Conservation (phyloP, 2,329 filamentous ascomycete genomes). For the Samsoniella hepiali region DNA sequence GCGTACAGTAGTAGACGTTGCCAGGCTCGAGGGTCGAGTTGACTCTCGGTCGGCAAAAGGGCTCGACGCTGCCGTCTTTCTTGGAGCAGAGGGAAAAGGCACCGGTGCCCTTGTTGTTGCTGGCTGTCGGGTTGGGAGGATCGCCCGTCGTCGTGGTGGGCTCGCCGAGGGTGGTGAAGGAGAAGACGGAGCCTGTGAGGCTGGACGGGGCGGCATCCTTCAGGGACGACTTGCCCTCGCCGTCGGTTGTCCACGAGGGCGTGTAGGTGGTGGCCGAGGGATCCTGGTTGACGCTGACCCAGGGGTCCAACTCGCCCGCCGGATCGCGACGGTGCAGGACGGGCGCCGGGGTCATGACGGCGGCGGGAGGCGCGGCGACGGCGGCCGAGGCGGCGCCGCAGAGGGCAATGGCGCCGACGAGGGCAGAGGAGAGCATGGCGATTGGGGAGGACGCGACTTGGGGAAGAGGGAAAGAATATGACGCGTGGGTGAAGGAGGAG, state of each 20-base stretch:
- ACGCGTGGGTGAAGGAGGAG: not conserved
- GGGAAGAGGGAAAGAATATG: not conserved
- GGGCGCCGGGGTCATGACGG: slow-evolving; percentile 9
- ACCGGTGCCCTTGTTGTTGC: slow-evolving; percentile 40
- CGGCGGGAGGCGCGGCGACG: not conserved
- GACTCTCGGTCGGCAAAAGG: slow-evolving; percentile 49
- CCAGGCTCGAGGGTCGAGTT: slow-evolving; percentile 44
- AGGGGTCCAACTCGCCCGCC: slow-evolving; percentile 41
- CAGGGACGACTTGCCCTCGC: slow-evolving; percentile 39
- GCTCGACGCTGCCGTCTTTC: slow-evolving; percentile 43
- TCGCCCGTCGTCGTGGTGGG: slow-evolving; percentile 41
- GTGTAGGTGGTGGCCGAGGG: slow-evolving; percentile 49
- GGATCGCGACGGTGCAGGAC: slow-evolving; percentile 24
- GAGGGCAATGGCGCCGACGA: slow-evolving; percentile 11
- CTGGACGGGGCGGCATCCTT: slow-evolving; percentile 43
- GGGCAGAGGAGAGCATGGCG: slow-evolving; percentile 13
- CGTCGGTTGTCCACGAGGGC: slow-evolving; percentile 44
- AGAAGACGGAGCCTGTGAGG: slow-evolving; percentile 44
- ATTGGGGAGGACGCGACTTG: not conserved
- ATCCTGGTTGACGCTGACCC: slow-evolving; percentile 50
- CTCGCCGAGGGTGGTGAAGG: slow-evolving; percentile 34
- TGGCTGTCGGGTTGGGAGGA: slow-evolving; percentile 45
- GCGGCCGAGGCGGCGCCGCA: not conserved
- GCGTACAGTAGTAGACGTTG: slow-evolving; percentile 50
- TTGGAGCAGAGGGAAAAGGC: slow-evolving; percentile 51